These are phyloP conservation scores for Escovopsis sp. DNA, from an alignment of 2,329 filamentous ascomycete genomes.

Conservation along the genomic window DNA sequence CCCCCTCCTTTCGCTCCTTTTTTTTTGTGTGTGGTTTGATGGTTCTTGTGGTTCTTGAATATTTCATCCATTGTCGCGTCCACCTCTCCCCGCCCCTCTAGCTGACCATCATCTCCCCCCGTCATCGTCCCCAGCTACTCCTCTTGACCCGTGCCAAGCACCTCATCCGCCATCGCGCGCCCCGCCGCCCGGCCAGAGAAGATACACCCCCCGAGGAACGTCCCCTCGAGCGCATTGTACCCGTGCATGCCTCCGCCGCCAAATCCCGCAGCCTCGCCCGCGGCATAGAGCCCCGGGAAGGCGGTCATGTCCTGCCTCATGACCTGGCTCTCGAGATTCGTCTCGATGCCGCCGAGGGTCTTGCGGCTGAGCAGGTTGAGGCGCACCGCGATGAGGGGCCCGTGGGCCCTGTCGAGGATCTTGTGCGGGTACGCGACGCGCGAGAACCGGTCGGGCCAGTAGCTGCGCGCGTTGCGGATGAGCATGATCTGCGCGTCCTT, in stretches of 20 bases:
- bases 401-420: constrained; percentile 36
- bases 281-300: constrained; percentile 42
- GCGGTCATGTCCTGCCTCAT: constrained; percentile 30
- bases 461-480: constrained; percentile 38
- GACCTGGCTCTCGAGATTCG: constrained; percentile 39
- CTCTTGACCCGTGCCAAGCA: constrained; percentile 6
- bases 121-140: neutral
- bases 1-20: too few relatives aligned
- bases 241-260: constrained; percentile 48
- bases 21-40: too few relatives aligned
- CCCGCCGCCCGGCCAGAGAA: constrained; percentile 45
- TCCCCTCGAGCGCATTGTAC: constrained; percentile 46
- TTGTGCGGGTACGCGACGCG: constrained; percentile 38
- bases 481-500: constrained; percentile 50
- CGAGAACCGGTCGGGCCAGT: constrained; percentile 36
- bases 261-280: constrained; percentile 44
- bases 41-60: too few relatives aligned
- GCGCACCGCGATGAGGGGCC: constrained; percentile 43
- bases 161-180: constrained; percentile 35
- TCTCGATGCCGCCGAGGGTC: constrained; percentile 45
- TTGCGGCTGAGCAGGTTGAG: constrained; percentile 47
- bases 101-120: neutral
- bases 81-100: too few relatives aligned
- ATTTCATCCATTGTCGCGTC: too few relatives aligned
- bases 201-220: constrained; percentile 46